A percentile compares a stretch with the other conserved stretches of the same genome.
Evolutionary conservation across 768 basidiomycete species (phyloP).

Genomic region (Mycena chlorophos): DNA sequence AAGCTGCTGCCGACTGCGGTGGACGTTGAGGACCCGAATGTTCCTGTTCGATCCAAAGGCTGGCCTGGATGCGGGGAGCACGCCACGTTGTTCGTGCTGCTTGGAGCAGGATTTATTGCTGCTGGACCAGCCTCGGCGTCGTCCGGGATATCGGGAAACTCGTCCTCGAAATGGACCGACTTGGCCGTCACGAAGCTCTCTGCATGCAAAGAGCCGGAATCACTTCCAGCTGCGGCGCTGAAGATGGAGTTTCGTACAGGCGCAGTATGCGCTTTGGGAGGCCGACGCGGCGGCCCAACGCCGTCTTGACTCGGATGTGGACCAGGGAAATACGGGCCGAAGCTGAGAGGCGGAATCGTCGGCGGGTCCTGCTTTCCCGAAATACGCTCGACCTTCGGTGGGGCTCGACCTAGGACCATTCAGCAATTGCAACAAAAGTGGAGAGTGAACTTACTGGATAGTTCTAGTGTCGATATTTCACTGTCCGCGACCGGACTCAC

Average conservation of each 20-base stretch:
- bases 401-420: constrained; percentile 1
- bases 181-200: constrained; percentile 23
- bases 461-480: constrained; percentile 11
- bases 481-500: constrained; percentile 8
- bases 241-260: neutral
- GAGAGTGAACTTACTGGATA: constrained; percentile 2
- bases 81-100: constrained; percentile 6
- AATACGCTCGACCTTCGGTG: constrained; percentile 2
- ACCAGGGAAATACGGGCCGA: constrained; percentile 15
- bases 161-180: constrained; percentile 7
- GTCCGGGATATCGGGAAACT: neutral
- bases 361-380: constrained; percentile 7
- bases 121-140: neutral
- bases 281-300: constrained; percentile 15
- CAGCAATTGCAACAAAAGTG: neutral
- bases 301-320: constrained; percentile 19
- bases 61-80: neutral
- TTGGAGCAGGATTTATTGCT: neutral
- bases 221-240: constrained; percentile 6
- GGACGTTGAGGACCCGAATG: too few species aligned
- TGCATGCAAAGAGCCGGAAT: constrained; percentile 19
- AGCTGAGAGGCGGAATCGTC: constrained; percentile 10
- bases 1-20: constrained; percentile 3
- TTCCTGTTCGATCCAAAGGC: constrained; percentile 5
- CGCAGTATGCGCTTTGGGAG: constrained; percentile 6